These are phyloP conservation scores for Camptophora hylomeconis DNA, from an alignment of 2,329 filamentous ascomycete genomes.

Conservation along the genomic window DNA sequence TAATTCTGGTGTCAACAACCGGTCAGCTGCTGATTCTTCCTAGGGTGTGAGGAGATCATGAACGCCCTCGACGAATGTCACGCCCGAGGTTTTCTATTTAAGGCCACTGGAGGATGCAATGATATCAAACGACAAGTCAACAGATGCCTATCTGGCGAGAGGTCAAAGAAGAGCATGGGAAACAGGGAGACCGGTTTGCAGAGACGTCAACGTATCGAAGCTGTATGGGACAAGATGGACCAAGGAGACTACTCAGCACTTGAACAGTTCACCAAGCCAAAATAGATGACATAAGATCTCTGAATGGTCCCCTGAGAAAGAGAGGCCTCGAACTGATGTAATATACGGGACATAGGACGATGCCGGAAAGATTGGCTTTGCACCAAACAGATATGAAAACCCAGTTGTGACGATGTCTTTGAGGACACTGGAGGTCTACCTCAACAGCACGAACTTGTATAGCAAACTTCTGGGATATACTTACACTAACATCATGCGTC, in stretches of 20 bases:
- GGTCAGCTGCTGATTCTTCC: constrained; percentile 6
- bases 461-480: too few relatives aligned
- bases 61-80: constrained; percentile 91
- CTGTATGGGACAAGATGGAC: constrained; percentile 67
- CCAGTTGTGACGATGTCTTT: too few relatives aligned
- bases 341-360: too few relatives aligned
- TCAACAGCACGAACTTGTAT: too few relatives aligned
- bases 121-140: constrained; percentile 72
- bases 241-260: constrained; percentile 22
- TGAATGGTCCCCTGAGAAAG: too few relatives aligned
- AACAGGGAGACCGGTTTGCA: constrained; percentile 61
- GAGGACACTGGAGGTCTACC: too few relatives aligned
- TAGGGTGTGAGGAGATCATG: constrained; percentile 93
- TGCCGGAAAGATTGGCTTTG: too few relatives aligned
- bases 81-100: constrained; percentile 80
- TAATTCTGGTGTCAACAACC: neutral
- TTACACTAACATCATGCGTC: too few relatives aligned
- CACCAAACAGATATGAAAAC: too few relatives aligned
- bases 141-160: constrained; percentile 68
- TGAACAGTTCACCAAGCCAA: constrained; percentile 42
- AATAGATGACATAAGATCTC: too few relatives aligned
- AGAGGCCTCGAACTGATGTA: too few relatives aligned
- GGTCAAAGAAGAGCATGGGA: constrained; percentile 60
- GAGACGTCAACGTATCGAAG: constrained; percentile 62
- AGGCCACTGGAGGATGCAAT: constrained; percentile 82